Base-by-base conservation (phyloP, 1,284 basidiomycete genomes). In the Trichosporon coremiiforme region DNA sequence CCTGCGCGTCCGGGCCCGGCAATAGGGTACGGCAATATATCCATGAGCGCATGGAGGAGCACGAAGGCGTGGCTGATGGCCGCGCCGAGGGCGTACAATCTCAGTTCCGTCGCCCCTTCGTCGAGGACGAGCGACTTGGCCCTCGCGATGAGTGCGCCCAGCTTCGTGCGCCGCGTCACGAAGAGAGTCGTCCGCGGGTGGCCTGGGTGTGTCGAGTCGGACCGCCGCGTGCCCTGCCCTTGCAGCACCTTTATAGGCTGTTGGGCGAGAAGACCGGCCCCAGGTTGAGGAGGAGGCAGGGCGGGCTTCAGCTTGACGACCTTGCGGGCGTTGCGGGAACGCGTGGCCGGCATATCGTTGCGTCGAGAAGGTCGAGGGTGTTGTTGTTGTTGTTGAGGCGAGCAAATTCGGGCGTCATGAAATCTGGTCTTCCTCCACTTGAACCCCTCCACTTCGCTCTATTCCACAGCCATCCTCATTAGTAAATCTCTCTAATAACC, bases 91-190 rank as follows among this genome's bases (percentile, higher is more conserved):
- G 93, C 93, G 74, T 88, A 89, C 35, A 95, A 84, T 79, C 90
- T 88, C 25, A 95, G 80, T 2, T 87, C 89, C 73, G 90, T 91
- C 4, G 57, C 57, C 4, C 96, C 96, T 82, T 95, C 92, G 80
- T 97, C 94, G 66, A 89, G 91, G 22, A 91, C 87, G 50, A 99
- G 87, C 90, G 91, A 97, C 77, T 95, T 93, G 74, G 88, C 90
- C 7, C 83, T 82, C 66, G 74, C 69, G 7, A 83, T 71, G 57
- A 79, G 86, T 22, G 92, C 92, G 81, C 95, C 95, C 74, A 95
- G 64, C 55, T 69, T 47, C 87, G 91, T 92, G 78, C 90, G 91
- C 63, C 93, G 88, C 72, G 92, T 92, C 64, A 95, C 80, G 72
- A 92, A 92, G 47, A 95, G 89, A 71, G 87, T 86, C 75, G 91